Conservation (phyloP, 257 asterid species). For the Parsonsia alboflavescens region DNA sequence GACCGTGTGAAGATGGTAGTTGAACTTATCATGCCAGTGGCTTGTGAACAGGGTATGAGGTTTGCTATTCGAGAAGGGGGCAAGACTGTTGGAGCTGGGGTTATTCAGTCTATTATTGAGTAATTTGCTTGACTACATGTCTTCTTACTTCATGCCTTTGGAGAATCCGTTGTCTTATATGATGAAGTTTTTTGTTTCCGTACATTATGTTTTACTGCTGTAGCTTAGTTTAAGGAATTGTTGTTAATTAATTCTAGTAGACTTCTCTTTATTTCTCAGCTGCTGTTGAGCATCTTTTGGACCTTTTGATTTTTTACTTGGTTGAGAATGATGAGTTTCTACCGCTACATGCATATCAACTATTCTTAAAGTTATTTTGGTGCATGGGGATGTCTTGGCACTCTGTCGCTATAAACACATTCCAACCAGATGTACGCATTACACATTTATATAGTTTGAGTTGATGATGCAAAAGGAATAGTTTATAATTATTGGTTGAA, state of each 20-base stretch:
- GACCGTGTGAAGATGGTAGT: conserved; percentile 96
- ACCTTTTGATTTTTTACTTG: neutral
- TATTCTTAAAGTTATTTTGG: neutral
- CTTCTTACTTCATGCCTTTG: conserved; percentile 18
- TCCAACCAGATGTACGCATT: neutral
- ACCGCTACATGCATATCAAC: neutral
- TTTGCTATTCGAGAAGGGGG: conserved; percentile 96
- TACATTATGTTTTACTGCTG: conserved; percentile 26
- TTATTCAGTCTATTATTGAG: conserved; percentile 71
- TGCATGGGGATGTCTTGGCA: neutral
- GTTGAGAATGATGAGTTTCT: conserved; percentile 10
- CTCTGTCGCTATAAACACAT: neutral
- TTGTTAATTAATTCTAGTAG: conserved; percentile 30
- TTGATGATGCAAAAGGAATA: neutral
- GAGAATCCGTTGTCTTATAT: conserved; percentile 34
- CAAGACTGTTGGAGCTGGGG: conserved; percentile 95
- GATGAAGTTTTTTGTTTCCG: conserved; percentile 32
- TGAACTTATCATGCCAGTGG: conserved; percentile 86
- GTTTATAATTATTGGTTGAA: neutral
- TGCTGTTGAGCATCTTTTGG: neutral
- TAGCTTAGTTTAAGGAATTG: conserved; percentile 38
- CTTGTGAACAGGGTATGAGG: conserved; percentile 97
- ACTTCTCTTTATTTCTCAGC: conserved; percentile 5
- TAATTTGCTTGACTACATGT: conserved; percentile 19
- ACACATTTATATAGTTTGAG: neutral